Evolutionary conservation across 2,329 filamentous ascomycete genomes (phyloP).

Genomic region (Penicillium thymicola): DNA sequence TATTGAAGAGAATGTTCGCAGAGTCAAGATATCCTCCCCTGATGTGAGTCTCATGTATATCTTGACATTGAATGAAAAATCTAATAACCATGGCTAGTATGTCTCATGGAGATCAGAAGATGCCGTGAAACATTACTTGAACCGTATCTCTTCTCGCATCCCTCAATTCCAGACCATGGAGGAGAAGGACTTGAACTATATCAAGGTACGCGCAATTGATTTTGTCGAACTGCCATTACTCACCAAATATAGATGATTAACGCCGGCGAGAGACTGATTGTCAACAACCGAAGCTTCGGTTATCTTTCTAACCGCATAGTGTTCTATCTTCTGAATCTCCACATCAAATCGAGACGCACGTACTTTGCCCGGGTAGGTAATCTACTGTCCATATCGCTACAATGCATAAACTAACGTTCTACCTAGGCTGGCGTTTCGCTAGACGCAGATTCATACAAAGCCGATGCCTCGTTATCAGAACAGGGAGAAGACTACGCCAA

Average conservation of each 20-base stretch:
- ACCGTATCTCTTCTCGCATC: slow-evolving; percentile 86
- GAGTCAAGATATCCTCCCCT: slow-evolving; percentile 95
- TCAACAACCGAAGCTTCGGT: slow-evolving; percentile 96
- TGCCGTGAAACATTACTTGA: slow-evolving; percentile 86
- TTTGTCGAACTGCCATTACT: slow-evolving; percentile 6
- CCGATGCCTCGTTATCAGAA: slow-evolving; percentile 78
- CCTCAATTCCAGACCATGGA: slow-evolving; percentile 97
- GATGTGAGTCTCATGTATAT: slow-evolving; percentile 61
- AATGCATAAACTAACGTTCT: slow-evolving; percentile 13
- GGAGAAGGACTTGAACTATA: slow-evolving; percentile 89
- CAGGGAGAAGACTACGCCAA: slow-evolving; percentile 76
- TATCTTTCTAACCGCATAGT: slow-evolving; percentile 97
- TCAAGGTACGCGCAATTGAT: slow-evolving; percentile 56
- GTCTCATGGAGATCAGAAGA: slow-evolving; percentile 87
- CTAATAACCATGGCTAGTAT: slow-evolving; percentile 56
- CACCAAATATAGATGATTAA: slow-evolving; percentile 73
- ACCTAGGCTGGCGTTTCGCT: slow-evolving; percentile 69
- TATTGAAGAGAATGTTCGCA: slow-evolving; percentile 92
- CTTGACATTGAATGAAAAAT: slow-evolving; percentile 1
- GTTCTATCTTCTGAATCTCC: slow-evolving; percentile 95
- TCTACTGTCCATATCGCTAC: background rate
- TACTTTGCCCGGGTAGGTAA: slow-evolving; percentile 73
- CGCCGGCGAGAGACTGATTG: slow-evolving; percentile 84
- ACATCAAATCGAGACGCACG: slow-evolving; percentile 91
- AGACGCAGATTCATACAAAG: slow-evolving; percentile 90